Conservation (phyloP, 768 basidiomycete genomes). For the Brasilioporus rufonigricans region DNA sequence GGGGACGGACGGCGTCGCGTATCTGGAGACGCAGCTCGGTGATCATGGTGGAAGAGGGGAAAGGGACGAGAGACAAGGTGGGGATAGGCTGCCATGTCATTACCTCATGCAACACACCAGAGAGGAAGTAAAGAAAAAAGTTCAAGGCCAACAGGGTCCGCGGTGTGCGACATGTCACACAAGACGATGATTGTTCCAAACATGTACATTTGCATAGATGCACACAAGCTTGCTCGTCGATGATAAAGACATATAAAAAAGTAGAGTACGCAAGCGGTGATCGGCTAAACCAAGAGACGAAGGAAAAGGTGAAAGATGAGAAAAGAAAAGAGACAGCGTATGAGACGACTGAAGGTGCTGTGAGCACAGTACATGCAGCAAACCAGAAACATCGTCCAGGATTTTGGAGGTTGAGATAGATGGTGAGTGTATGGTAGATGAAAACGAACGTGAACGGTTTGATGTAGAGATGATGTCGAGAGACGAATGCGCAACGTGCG, state of each 20-base stretch:
- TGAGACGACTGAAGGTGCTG: constrained; percentile 9
- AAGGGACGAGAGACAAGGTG: not conserved
- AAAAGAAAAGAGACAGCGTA: constrained; percentile 2
- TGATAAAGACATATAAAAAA: constrained; percentile 36
- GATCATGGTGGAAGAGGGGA: constrained; percentile 21
- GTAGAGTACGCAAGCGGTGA: constrained; percentile 22
- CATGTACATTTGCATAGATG: constrained; percentile 32
- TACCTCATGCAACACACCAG: constrained; percentile 15
- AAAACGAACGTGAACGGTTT: constrained; percentile 27
- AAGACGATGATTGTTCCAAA: constrained; percentile 7
- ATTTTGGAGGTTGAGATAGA: constrained; percentile 25
- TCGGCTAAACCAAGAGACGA: constrained; percentile 26
- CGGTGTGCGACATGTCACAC: too few relatives aligned
- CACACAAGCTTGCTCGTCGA: constrained; percentile 21
- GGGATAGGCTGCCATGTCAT: not conserved
- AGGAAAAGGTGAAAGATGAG: not conserved
- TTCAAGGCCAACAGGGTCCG: not conserved
- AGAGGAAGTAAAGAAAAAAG: not conserved
- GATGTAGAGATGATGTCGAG: constrained; percentile 24
- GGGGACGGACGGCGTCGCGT: constrained; percentile 29
- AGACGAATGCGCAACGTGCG: constrained; percentile 18
- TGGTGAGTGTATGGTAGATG: constrained; percentile 25
- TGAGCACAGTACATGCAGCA: constrained; percentile 25
- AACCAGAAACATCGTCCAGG: constrained; percentile 24
- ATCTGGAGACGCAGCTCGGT: constrained; percentile 28